phyloP scores from a whole-genome alignment of 2,329 filamentous ascomycete species.

The Colletotrichum sp. region DNA sequence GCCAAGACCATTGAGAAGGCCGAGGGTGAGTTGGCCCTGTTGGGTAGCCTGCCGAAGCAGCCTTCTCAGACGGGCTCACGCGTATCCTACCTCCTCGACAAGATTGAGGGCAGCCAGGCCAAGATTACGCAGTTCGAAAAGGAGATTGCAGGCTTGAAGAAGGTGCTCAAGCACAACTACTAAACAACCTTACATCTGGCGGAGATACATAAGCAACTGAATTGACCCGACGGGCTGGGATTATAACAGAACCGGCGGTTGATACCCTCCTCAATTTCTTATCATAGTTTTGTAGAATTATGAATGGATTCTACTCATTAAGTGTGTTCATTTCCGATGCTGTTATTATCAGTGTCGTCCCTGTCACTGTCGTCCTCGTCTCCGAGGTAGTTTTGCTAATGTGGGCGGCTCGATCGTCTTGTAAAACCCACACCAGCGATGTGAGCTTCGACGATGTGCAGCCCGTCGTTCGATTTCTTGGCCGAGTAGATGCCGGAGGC shows the following conservation, averaged over 20 bases:
- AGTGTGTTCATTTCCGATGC: accelerated
- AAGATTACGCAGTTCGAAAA: constrained; percentile 77
- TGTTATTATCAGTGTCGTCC: accelerated
- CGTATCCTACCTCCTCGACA: constrained; percentile 74
- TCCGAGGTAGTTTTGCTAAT: too few species aligned
- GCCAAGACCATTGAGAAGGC: constrained; percentile 76
- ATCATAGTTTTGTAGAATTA: not conserved
- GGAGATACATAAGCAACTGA: not conserved
- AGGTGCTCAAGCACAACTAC: constrained; percentile 56
- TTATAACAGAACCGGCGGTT: not conserved
- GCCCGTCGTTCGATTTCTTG: too few species aligned
- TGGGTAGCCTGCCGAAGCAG: constrained; percentile 75
- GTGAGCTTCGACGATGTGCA: too few species aligned
- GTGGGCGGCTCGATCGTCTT: too few species aligned
- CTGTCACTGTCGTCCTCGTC: not conserved
- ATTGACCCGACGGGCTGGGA: not conserved
- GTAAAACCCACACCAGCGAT: too few species aligned
- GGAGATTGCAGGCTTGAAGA: constrained; percentile 75
- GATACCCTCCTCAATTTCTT: not conserved
- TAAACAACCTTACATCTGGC: not conserved
- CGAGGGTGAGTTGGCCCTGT: constrained; percentile 74
- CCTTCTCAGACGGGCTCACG: constrained; percentile 71
- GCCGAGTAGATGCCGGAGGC: too few species aligned
- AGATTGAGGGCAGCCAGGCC: constrained; percentile 74
- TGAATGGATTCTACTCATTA: not conserved